Base-by-base conservation (phyloP, 2,329 filamentous ascomycete genomes). In the Curvularia hawaiiensis region DNA sequence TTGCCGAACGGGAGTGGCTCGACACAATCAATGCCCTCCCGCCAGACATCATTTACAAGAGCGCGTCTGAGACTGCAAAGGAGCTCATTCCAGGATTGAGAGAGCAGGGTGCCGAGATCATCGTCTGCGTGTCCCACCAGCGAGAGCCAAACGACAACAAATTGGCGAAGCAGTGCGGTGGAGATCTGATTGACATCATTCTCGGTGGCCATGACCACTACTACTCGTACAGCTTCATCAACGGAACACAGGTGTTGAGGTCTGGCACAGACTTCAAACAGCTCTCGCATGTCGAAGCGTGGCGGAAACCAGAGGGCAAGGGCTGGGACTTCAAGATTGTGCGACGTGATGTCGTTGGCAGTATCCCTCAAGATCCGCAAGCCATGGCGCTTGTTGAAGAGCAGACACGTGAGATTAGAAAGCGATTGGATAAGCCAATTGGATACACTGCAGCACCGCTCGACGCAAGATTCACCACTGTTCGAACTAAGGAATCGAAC, bases 191-290 rank as follows among this genome's bases (percentile, higher is more conserved):
- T 20, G 93, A 97, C 73, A 86, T 97, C 35, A 90, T 97, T 44
- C 83, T 97, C 0, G 92, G 92, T 48, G 92, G 92, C 0, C 92
- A 97, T 70, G 93, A 97, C 67, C 93, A 97, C 73, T 95, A 89
- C 77, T 97, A 97, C 72, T 84, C 83, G 16, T 91, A 97, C 76
- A 85, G 83, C 53, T 71, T 92, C 54, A 84, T 95, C 74, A 92
- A 93, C 59, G 89, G 88, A 9, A 90, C 86, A 0, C 92, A 97
- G 68, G 85, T 96, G 3, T 80, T 97, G n/a, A 86, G 93, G 1
- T 96, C 91, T 0, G 92, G 93, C 0, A 91, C 88, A 18, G 93
- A 97, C 74, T 97, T 97, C 78, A 96, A 95, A 77, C 90, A 97
- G 73, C 80, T 97, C 33, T 95, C 90, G 71, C 96, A 96, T 71